phyloP scores from a whole-genome alignment of 768 basidiomycete species.

The Dioszegia crocea region DNA sequence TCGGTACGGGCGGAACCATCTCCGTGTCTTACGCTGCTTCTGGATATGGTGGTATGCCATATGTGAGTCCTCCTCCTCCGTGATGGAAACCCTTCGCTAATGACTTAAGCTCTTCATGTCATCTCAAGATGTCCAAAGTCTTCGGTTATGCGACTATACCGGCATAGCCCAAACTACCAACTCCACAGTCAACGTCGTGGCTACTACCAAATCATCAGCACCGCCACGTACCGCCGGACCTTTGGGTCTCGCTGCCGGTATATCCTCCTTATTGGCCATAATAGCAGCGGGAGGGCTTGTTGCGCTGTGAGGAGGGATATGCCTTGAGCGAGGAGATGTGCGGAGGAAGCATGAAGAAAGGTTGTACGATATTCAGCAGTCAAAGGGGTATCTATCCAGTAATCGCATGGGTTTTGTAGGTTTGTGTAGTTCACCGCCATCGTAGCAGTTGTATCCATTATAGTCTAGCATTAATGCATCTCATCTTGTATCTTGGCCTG shows the following conservation, averaged over 20 bases:
- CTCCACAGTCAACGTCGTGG: not conserved
- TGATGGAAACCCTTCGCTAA: not conserved
- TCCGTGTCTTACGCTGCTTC: conserved; percentile 37
- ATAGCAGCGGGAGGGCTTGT: not conserved
- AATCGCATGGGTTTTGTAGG: no score
- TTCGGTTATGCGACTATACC: conserved; percentile 12
- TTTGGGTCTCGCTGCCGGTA: not conserved
- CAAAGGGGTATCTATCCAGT: not conserved
- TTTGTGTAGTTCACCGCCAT: no score
- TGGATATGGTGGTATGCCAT: conserved; percentile 45
- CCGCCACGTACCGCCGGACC: not conserved
- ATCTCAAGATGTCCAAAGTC: conserved; percentile 5
- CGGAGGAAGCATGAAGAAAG: not conserved
- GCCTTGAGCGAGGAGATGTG: not conserved
- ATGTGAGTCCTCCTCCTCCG: conserved; percentile 23
- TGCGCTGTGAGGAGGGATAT: not conserved
- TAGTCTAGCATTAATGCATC: not conserved
- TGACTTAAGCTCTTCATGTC: conserved; percentile 16
- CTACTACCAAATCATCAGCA: not conserved
- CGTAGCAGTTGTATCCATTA: not conserved
- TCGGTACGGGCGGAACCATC: conserved; percentile 35
- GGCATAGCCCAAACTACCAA: conserved; percentile 7
- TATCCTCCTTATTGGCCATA: not conserved
- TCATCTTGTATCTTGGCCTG: not conserved
- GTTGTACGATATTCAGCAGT: conserved; percentile 2